These are phyloP conservation scores for Brettanomyces naardenensis DNA, from an alignment of 805 yeast genomes.

Conservation along the genomic window DNA sequence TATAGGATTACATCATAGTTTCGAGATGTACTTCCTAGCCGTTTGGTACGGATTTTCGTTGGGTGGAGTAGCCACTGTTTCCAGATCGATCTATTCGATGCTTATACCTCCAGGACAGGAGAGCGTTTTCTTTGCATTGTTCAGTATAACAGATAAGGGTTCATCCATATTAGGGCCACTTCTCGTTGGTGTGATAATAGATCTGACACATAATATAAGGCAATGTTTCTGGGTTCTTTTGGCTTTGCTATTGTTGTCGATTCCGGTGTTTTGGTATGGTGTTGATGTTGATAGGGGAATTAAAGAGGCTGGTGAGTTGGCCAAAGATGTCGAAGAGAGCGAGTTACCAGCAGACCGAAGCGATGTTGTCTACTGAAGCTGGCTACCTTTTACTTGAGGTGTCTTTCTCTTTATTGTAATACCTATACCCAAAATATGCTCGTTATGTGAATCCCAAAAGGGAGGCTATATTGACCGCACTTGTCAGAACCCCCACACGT, in stretches of 20 bases:
- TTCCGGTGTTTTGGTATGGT: conserved; percentile 43
- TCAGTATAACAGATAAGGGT: conserved; percentile 75
- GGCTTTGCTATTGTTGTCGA: conserved; percentile 40
- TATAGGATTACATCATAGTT: conserved; percentile 53
- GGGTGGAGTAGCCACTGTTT: conserved; percentile 65
- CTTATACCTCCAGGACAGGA: conserved; percentile 72
- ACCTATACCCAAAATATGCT: no score
- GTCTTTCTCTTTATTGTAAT: no score
- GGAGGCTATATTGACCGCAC: no score
- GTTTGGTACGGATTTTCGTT: conserved; percentile 69
- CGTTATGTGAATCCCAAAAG: no score
- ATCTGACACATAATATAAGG: conserved; percentile 64
- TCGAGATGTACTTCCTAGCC: conserved; percentile 64
- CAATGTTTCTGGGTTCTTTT: conserved; percentile 63
- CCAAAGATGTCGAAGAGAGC: no score
- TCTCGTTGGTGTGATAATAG: conserved; percentile 64
- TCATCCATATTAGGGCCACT: conserved; percentile 70
- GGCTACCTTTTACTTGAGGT: no score
- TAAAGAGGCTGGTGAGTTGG: conserved; percentile 16
- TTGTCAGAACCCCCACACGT: conserved; percentile 41
- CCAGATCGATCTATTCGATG: conserved; percentile 60
- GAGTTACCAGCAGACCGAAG: no score
- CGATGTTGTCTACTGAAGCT: no score
- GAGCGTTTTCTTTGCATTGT: conserved; percentile 66
- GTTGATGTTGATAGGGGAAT: conserved; percentile 59